These are phyloP conservation scores for Ophiocordyceps camponoti-floridani DNA, from an alignment of 2,329 filamentous ascomycete genomes.

Conservation along the genomic window DNA sequence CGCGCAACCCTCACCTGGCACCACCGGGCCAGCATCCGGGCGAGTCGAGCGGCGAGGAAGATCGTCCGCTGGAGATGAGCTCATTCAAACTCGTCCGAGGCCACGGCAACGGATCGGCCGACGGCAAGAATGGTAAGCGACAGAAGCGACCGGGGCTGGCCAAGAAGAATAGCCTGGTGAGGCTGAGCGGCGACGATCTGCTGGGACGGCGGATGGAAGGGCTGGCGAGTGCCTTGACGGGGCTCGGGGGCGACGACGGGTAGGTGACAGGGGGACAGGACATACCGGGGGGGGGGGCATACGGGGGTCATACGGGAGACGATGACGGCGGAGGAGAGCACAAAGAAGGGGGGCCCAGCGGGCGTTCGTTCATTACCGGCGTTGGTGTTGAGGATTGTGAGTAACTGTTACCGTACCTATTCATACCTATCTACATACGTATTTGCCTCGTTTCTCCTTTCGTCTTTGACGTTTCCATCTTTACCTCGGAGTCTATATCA, in stretches of 20 bases:
- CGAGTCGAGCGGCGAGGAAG: conserved; percentile 62
- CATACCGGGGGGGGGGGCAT: too few relatives aligned
- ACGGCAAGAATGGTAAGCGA: conserved; percentile 5
- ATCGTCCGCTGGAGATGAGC: conserved; percentile 65
- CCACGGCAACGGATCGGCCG: conserved; percentile 7
- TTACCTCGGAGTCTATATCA: too few relatives aligned
- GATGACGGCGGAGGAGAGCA: background rate
- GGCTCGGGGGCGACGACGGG: conserved; percentile 24
- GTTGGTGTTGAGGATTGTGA: too few relatives aligned
- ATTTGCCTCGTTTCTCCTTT: too few relatives aligned
- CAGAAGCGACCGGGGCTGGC: conserved; percentile 10
- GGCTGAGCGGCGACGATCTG: conserved; percentile 39
- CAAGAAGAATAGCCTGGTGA: conserved; percentile 30
- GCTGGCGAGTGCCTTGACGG: conserved; percentile 33
- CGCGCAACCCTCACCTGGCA: conserved; percentile 10
- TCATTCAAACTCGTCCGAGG: conserved; percentile 30
- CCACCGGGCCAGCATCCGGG: conserved; percentile 13
- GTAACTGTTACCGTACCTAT: too few relatives aligned
- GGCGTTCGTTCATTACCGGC: too few relatives aligned
- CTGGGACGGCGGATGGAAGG: conserved; percentile 40
- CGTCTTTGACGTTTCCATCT: too few relatives aligned
- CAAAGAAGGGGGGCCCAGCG: too few relatives aligned
- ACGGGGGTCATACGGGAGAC: background rate
- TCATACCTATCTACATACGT: too few relatives aligned
- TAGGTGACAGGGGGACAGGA: background rate